Percentiles rank a stretch among this genome's conserved stretches.
These are phyloP conservation scores for Lobulomyces angularis DNA, from an alignment of 192 early-diverging fungal genomes.

Conservation along the genomic window DNA sequence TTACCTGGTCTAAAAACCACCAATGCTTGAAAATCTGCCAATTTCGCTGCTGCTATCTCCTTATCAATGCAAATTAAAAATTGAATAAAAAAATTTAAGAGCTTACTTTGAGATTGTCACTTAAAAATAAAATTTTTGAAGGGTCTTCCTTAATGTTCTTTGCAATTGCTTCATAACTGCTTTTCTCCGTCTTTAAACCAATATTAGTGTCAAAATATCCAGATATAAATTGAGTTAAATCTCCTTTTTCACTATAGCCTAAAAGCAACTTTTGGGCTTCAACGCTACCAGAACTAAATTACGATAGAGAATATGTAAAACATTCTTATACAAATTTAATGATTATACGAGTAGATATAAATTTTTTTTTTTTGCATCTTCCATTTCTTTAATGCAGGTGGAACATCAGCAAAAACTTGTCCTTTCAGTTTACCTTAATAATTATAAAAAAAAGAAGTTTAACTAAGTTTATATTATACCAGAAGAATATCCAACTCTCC, in stretches of 20 bases:
- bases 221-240: conserved; percentile 49
- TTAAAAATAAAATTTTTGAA: conserved; percentile 67
- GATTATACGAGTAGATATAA: conserved; percentile 94
- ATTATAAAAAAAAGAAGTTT: conserved; percentile 18
- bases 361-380: conserved; percentile 39
- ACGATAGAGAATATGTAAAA: too few relatives aligned
- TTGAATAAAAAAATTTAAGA: conserved; percentile 3
- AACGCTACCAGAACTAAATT: conserved; percentile 91
- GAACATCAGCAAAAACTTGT: conserved; percentile 80
- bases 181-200: conserved; percentile 59
- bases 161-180: conserved; percentile 67
- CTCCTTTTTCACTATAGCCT: conserved; percentile 64
- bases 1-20: conserved; percentile 71
- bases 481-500: conserved; percentile 69
- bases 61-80: conserved; percentile 12
- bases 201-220: conserved; percentile 91
- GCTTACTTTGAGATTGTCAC: conserved; percentile 64
- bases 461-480: conserved; percentile 66
- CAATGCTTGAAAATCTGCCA: conserved; percentile 55
- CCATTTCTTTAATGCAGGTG: conserved; percentile 66
- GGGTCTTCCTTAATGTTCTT: conserved; percentile 42
- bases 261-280: conserved; percentile 90
- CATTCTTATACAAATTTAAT: too few relatives aligned
- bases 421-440: neutral
- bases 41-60: conserved; percentile 68